These are phyloP conservation scores for Elongisporangium senticosum DNA, from an alignment of 352 stramenopile species.

Conservation along the genomic window DNA sequence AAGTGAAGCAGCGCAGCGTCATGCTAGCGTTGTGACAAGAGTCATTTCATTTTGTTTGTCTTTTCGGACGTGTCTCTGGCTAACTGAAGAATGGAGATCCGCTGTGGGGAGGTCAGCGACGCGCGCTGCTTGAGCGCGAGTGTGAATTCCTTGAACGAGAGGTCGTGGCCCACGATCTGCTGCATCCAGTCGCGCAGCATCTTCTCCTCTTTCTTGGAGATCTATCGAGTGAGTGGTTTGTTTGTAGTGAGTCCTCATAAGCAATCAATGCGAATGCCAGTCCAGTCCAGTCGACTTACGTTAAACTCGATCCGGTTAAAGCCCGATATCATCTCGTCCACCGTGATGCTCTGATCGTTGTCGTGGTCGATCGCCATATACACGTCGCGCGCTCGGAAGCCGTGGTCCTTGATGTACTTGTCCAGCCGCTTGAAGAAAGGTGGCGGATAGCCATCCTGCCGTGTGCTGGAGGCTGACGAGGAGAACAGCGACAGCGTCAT, in stretches of 20 bases:
- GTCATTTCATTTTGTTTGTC: background rate
- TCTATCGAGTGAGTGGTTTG: constrained; percentile 9
- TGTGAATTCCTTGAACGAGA: constrained; percentile 53
- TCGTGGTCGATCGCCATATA: constrained; percentile 42
- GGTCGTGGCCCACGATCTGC: constrained; percentile 37
- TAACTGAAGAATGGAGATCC: constrained; percentile 33
- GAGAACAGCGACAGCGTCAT: background rate
- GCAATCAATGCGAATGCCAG: background rate
- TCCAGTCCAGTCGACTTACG: constrained; percentile 4
- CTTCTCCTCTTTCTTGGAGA: constrained; percentile 34
- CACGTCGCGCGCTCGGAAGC: constrained; percentile 39
- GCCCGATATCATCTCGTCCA: constrained; percentile 40
- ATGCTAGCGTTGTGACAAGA: background rate
- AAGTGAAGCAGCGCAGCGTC: background rate
- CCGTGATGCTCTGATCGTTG: constrained; percentile 26
- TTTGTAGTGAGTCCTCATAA: background rate
- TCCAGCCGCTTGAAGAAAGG: constrained; percentile 47
- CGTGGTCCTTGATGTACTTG: constrained; percentile 42
- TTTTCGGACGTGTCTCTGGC: constrained; percentile 1
- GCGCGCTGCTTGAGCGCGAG: constrained; percentile 51
- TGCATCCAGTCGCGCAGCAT: constrained; percentile 42
- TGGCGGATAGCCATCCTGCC: constrained; percentile 37
- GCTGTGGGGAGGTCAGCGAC: constrained; percentile 37
- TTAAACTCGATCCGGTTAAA: constrained; percentile 45
- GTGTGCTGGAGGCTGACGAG: background rate